A percentile compares a stretch with the other conserved stretches of the same genome.
These are phyloP conservation scores for Pichia sp. DNA, from an alignment of 1,139 yeast species.

Conservation along the genomic window DNA sequence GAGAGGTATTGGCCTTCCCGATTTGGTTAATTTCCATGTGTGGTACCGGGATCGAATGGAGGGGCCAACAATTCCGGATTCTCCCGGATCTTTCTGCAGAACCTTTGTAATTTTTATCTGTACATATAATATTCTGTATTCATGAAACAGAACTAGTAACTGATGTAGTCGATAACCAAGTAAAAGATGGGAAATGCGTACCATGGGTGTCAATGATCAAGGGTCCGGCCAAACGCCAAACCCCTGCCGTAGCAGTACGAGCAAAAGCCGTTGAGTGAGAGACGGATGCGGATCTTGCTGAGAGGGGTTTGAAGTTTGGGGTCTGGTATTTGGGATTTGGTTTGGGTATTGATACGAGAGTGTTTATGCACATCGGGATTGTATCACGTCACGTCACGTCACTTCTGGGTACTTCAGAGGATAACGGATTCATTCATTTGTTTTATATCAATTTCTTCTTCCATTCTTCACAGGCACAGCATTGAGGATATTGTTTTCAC, in stretches of 20 bases:
- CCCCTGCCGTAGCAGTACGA: neutral
- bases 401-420: no score
- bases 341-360: neutral
- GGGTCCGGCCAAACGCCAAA: neutral
- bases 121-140: no score
- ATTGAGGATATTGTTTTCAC: no score
- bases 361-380: no score
- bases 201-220: neutral
- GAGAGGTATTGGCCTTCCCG: constrained; percentile 79
- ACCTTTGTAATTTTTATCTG: constrained; percentile 39
- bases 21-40: constrained; percentile 80
- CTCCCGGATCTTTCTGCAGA: constrained; percentile 76
- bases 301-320: neutral
- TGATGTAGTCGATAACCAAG: no score
- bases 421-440: no score
- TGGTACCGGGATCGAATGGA: constrained; percentile 81
- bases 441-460: no score
- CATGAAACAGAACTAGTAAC: no score
- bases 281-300: neutral
- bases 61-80: constrained; percentile 74
- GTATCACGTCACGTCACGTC: no score
- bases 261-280: neutral
- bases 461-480: no score
- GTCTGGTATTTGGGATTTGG: neutral
- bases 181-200: no score